Base-by-base conservation (phyloP, 2,329 filamentous ascomycete genomes). In the Diaporthe batatas region DNA sequence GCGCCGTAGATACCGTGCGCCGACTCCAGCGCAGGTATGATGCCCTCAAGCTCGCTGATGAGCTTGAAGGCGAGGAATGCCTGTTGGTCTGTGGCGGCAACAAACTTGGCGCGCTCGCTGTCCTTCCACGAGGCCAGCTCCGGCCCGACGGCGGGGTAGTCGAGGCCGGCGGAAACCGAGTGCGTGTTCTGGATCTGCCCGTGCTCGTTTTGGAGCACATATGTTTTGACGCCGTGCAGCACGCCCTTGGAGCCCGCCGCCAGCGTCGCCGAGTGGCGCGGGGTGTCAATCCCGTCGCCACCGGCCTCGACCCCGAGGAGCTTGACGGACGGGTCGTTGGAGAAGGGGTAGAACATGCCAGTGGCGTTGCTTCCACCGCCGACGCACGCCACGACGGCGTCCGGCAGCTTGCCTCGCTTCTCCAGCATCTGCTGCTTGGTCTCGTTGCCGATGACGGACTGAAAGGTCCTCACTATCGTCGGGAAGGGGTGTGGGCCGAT, bases 401-500 rank as follows among this genome's bases (percentile, higher is more conserved):
- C 96, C 5, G 96, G 96, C 2, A 99, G 91, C 84, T 96, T 96
- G 76, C 94, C 94, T 62, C 92, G 91, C 82, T 94, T 91, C 80
- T 92, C 91, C 75, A 91, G 86, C 92, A 99, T 95, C 85, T 98
- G 96, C 78, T 92, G 85, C 86, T 96, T 98, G 57, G 96, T 98
- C 87, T 99, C 96, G 77, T 93, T 90, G 71, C 96, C 96, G 77
- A 99, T 99, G 75, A 99, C 93, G 6, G 93, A 96, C 85, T 98
- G 96, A 91, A 99, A 98, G 0, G 96, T 98, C 74, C 96, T 92
- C 68, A 98, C 96, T 75, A 98, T 98, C 68, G 94, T 97, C 1
- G 96, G 96, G 91, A 98, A 98, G 14, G 96, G 96, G 82, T 99
- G 96, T 62, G 96, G 96, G 0, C 96, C 96, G 78, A 99, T 99